Evolutionary conservation across 2,329 filamentous ascomycete genomes (phyloP), one percentile per base, ranked within the genome.

Genomic region (Decorospora gaudefroyi): DNA sequence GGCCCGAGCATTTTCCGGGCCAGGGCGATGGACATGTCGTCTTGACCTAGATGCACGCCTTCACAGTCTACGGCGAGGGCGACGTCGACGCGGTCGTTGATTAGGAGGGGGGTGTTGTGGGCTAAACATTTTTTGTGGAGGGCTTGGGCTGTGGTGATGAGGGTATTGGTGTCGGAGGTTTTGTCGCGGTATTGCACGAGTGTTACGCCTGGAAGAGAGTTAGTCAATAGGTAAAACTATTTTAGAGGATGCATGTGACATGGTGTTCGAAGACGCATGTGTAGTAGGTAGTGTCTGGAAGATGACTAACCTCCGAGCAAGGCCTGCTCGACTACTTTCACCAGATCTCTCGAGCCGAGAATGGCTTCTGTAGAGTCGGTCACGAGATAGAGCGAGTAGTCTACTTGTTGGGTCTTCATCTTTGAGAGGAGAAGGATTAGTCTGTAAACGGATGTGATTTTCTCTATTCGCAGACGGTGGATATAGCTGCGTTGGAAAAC

Each of bases 121-220:
- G 76, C 75, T 53, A 76, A 76, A 13, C 90, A 92, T 51, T 93
- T 74, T 25, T 74, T 69, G 67, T 95, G 90, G 36, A 97, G 78
- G 55, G 75, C 78, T 58, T 78, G 79, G 11, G 86, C 91, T 28
- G 79, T 87, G n/a, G 78, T 73, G 33, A 96, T 80, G 50, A 93
- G 79, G 8, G 76, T 76, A 13, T 78, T 82, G 1, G 87, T 93
- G 59, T 91, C 86, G 64, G 83, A 85, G 28, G 78, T 83, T 75
- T 97, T 96, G 75, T 96, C 90, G 67, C 92, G 83, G 66, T 92
- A 91, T 74, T 97, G 92, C 23, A 97, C 87, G 31, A 93, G 76
- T 2, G 87, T 92, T 29, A 87, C 88, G 42, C 81, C 81, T 81
- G 45, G 3, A 16, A 29, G 25, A 17, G n/a, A 12, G 18, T 47